Base-by-base conservation (phyloP, 306 rosid species). In the Datisca glomerata region DNA sequence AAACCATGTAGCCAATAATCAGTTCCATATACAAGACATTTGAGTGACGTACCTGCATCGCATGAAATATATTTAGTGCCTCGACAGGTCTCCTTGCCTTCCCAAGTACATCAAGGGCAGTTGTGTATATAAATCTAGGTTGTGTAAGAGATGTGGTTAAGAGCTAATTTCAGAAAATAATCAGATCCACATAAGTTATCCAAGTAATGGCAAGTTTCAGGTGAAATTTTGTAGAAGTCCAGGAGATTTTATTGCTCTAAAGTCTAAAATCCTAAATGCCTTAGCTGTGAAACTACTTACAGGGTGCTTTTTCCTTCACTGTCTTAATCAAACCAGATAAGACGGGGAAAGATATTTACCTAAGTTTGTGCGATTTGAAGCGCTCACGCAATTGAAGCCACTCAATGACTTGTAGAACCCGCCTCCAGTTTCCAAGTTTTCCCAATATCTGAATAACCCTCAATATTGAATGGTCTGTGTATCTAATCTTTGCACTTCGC, bases 381-480 rank as follows among this genome's bases (percentile, higher is more conserved):
- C 77, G 86, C 53, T 79, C 89, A 64, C 80, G 83, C 60, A 55
- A 74, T 74, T 83, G 94, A 76, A 87, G 93, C 94, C 97, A 87
- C 64, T 89, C 95, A 35, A 83, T 76, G 49, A 89, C 79, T 66
- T 77, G 94, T 59, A 89, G 58, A 54, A 80, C 95, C 64, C 93
- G 71, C 66, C 68, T 72, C 97, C 97, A 89, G 55, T 89, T 89
- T 64, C 91, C 86, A 2, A 80, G 60, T 55, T 74, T 80, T 53
- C 91, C 97, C 69, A 89, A 65, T 36, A 71, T 48, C 67, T 73
- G 89, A 66, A 89, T 83, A 63, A 89, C 63, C 70, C 91, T 72
- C 43, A 66, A 56, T 56, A 89, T 76, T 46, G 93, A 69, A 69
- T 89, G 84, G 64, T 89, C 97, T 39, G 77, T 64, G 71, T 49